Conservation (phyloP, 371 early-diverging fungal genomes). For the Haplosporangium sp. region DNA sequence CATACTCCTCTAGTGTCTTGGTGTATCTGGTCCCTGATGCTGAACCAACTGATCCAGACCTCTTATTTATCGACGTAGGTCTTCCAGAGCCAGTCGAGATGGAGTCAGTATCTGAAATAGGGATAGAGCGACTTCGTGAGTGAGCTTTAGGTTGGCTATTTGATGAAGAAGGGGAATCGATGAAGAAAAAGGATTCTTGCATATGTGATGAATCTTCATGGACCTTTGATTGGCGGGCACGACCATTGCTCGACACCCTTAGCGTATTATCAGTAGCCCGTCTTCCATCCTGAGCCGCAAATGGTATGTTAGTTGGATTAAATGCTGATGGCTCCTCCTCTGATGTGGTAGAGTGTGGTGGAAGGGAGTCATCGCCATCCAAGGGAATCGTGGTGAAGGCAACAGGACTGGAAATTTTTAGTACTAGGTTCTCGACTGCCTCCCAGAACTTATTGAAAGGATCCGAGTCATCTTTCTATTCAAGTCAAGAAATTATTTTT, state of each 20-base stretch:
- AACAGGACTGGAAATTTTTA: slow-evolving; percentile 79
- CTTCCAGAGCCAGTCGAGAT: background rate
- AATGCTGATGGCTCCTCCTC: slow-evolving; percentile 22
- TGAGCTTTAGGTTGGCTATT: slow-evolving; percentile 4
- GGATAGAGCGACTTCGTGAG: slow-evolving; percentile 32
- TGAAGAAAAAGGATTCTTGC: slow-evolving; percentile 53
- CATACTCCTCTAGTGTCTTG: slow-evolving; percentile 72
- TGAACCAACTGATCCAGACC: background rate
- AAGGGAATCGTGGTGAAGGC: slow-evolving; percentile 81
- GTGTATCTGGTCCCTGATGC: slow-evolving; percentile 9
- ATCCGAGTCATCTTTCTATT: slow-evolving; percentile 68
- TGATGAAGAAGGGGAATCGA: slow-evolving; percentile 30
- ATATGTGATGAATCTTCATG: slow-evolving; percentile 33
- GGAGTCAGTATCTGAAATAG: slow-evolving; percentile 20
- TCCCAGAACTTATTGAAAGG: slow-evolving; percentile 90
- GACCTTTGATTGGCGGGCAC: background rate
- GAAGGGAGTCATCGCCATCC: slow-evolving; percentile 60
- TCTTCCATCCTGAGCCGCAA: background rate
- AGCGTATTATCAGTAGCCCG: background rate
- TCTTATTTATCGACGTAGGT: background rate
- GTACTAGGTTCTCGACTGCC: slow-evolving; percentile 78
- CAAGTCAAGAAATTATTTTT: background rate
- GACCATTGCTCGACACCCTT: background rate
- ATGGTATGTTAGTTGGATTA: slow-evolving; percentile 14
- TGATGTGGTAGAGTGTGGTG: slow-evolving; percentile 21